These are phyloP conservation scores for Smittium culicis DNA, from an alignment of 371 early-diverging fungal genomes.

Conservation along the genomic window DNA sequence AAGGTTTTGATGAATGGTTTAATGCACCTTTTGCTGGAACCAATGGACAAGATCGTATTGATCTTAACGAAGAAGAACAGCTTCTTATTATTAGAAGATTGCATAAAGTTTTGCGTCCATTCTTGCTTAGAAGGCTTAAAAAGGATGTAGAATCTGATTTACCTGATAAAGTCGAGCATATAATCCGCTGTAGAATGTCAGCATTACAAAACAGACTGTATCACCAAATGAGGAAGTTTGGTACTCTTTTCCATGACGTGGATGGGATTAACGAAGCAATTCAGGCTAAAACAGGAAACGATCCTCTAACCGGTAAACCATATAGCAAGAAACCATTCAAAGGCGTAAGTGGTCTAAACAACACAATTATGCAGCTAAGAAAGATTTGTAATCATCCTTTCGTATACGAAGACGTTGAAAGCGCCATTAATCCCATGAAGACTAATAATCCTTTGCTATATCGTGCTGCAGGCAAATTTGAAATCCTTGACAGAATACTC, in stretches of 20 bases:
- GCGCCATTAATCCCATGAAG: conserved; percentile 23
- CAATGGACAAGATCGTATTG: conserved; percentile 75
- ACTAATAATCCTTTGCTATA: conserved; percentile 30
- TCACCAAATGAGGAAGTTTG: conserved; percentile 58
- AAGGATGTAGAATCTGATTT: conserved; percentile 98
- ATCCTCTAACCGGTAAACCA: conserved; percentile 11
- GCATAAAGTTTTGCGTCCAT: conserved; percentile 94
- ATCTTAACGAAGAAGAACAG: conserved; percentile 93
- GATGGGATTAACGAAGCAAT: conserved; percentile 21
- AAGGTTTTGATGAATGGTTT: conserved; percentile 97
- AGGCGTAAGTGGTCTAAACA: conserved; percentile 71
- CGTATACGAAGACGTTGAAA: conserved; percentile 92
- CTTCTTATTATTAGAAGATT: conserved; percentile 92
- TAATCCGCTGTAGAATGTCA: conserved; percentile 86
- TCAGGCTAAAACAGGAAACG: neutral
- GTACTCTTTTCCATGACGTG: conserved; percentile 45
- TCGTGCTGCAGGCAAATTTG: conserved; percentile 84
- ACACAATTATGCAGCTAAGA: conserved; percentile 97
- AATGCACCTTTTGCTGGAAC: conserved; percentile 83
- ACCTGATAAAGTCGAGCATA: conserved; percentile 96
- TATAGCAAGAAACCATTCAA: conserved; percentile 21
- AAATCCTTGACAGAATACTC: conserved; percentile 90
- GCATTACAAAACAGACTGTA: conserved; percentile 67
- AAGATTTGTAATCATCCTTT: conserved; percentile 99
- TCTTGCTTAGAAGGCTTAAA: conserved; percentile 94